Percentiles rank a stretch among this genome's conserved stretches.
Evolutionary conservation across 2,329 filamentous ascomycete species (phyloP).

Genomic region (Nemania sp.): DNA sequence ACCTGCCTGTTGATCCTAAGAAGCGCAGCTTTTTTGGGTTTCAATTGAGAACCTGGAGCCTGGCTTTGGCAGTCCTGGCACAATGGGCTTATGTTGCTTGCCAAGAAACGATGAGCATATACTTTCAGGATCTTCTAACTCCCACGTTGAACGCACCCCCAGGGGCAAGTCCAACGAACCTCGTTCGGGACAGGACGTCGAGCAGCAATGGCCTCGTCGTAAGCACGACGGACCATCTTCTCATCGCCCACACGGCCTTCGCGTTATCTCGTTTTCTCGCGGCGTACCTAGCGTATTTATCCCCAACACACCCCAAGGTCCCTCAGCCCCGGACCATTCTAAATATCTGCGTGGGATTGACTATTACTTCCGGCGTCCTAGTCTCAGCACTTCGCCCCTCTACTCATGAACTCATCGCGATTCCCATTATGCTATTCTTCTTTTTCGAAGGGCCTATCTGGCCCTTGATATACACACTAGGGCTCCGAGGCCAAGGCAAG

Average conservation of each 20-base stretch:
- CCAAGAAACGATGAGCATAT: slow-evolving; percentile 74
- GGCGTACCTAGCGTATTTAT: slow-evolving; percentile 71
- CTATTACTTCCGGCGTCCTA: slow-evolving; percentile 67
- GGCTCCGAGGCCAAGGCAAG: slow-evolving; percentile 82
- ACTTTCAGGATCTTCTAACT: slow-evolving; percentile 65
- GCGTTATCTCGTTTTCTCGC: slow-evolving; percentile 78
- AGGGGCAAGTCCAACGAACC: neutral
- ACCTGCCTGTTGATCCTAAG: slow-evolving; percentile 62
- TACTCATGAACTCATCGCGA: slow-evolving; percentile 63
- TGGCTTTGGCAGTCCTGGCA: slow-evolving; percentile 78
- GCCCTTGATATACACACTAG: slow-evolving; percentile 83
- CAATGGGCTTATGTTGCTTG: slow-evolving; percentile 85
- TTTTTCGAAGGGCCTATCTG: slow-evolving; percentile 88
- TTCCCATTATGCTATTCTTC: slow-evolving; percentile 77
- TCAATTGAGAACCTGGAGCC: slow-evolving; percentile 65
- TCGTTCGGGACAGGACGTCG: slow-evolving; percentile 57
- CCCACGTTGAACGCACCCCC: slow-evolving; percentile 40
- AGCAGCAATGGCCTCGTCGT: slow-evolving; percentile 62
- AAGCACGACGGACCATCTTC: slow-evolving; percentile 73
- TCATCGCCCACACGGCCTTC: slow-evolving; percentile 79
- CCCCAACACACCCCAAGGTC: slow-evolving; percentile 60
- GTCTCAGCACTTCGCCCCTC: slow-evolving; percentile 59
- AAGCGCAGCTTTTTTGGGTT: slow-evolving; percentile 63
- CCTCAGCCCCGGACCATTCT: slow-evolving; percentile 79
- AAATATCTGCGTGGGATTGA: slow-evolving; percentile 68